A percentile compares a stretch with the other conserved stretches of the same genome.
Evolutionary conservation across 441 rosid species (phyloP).

Genomic region (Erodium chrysanthum): DNA sequence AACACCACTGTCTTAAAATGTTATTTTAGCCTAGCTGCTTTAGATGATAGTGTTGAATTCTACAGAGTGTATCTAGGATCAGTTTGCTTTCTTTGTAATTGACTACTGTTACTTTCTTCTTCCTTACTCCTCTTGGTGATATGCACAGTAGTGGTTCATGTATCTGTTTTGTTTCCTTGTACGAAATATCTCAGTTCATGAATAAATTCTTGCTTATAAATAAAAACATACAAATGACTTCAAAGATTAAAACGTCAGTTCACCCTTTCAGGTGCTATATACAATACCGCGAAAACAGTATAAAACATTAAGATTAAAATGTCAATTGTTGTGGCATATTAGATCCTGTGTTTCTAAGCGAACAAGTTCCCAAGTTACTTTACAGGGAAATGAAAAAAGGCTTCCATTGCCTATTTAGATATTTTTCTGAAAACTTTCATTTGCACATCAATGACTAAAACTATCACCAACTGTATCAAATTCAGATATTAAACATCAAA

Average conservation of each 20-base stretch:
- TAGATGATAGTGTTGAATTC: neutral
- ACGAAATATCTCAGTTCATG: neutral
- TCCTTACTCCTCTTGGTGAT: neutral
- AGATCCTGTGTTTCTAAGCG: neutral
- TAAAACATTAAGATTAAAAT: neutral
- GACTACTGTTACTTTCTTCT: neutral
- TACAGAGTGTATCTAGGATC: neutral
- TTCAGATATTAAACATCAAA: conserved; percentile 12
- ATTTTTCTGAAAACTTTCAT: neutral
- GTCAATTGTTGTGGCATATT: neutral
- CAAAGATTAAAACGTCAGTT: neutral
- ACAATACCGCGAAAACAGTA: neutral
- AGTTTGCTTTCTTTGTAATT: conserved; percentile 5
- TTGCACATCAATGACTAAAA: neutral
- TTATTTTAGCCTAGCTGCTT: neutral
- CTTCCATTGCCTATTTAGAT: neutral
- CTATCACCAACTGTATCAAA: conserved; percentile 1
- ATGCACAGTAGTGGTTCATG: neutral
- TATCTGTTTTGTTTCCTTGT: neutral
- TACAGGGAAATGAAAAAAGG: neutral
- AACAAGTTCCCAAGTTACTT: neutral
- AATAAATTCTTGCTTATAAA: neutral
- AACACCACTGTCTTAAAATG: neutral
- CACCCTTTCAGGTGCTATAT: neutral
- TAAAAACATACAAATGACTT: neutral